Conservation (phyloP, 805 yeast species). For the Jamesozyma spencerorum region DNA sequence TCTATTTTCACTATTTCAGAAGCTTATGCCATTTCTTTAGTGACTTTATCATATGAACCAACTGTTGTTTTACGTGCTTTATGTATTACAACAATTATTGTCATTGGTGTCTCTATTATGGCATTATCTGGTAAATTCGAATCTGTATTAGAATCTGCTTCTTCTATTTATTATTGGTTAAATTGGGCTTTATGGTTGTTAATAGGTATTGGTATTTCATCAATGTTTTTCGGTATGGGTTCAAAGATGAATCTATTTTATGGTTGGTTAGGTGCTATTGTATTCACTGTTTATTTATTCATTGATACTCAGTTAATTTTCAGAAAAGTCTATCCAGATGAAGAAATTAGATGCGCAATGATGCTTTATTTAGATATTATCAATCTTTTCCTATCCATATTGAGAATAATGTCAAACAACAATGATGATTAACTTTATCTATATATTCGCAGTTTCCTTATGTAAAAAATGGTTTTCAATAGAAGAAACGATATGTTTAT, state of each 20-base stretch:
- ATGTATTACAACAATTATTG: conserved; percentile 56
- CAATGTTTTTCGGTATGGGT: conserved; percentile 59
- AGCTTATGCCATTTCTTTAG: conserved; percentile 61
- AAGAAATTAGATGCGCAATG: conserved; percentile 75
- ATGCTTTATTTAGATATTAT: conserved; percentile 71
- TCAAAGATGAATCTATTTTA: conserved; percentile 55
- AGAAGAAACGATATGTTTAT: neutral
- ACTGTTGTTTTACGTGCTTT: conserved; percentile 62
- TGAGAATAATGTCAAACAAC: conserved; percentile 44
- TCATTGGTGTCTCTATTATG: conserved; percentile 66
- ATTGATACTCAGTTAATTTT: conserved; percentile 76
- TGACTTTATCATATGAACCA: conserved; percentile 54
- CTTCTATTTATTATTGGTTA: conserved; percentile 30
- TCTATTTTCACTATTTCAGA: conserved; percentile 66
- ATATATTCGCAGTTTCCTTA: too few species aligned
- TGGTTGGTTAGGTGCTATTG: conserved; percentile 62
- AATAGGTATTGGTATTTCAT: conserved; percentile 56
- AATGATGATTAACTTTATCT: conserved; percentile 10
- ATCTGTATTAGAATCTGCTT: conserved; percentile 26
- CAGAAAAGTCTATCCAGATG: conserved; percentile 70
- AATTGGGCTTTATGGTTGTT: conserved; percentile 53
- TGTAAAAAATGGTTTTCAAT: neutral
- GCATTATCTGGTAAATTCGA: conserved; percentile 55
- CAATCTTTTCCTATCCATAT: conserved; percentile 68
- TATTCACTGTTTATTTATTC: conserved; percentile 63